Evolutionary conservation across 169 alveolate genomes (phyloP).

Genomic region (Eimeria praecox): DNA sequence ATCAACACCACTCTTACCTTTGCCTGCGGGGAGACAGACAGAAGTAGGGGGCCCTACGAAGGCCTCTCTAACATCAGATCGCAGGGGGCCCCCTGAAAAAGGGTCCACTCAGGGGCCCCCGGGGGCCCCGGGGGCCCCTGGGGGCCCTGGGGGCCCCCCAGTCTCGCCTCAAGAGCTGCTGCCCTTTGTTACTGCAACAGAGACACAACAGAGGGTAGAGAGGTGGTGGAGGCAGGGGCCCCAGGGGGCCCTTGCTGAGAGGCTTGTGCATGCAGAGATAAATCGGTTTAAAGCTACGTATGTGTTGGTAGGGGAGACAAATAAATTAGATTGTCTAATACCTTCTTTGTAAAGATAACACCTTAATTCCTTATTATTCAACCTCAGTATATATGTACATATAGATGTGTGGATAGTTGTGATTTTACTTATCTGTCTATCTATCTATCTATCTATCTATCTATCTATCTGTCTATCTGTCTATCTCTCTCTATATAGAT

Average conservation of each 20-base stretch:
- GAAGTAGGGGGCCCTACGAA: background rate
- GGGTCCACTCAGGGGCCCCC: conserved; percentile 29
- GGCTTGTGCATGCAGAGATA: conserved; percentile 35
- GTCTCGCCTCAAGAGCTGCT: background rate
- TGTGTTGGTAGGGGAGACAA: background rate
- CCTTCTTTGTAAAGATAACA: too few relatives aligned
- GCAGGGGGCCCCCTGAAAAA: background rate
- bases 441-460: too few relatives aligned
- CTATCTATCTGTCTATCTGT: too few relatives aligned
- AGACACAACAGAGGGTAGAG: conserved; percentile 37
- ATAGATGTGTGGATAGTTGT: too few relatives aligned
- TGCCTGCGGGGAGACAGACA: conserved; percentile 3
- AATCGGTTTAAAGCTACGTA: background rate
- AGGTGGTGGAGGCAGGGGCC: conserved; percentile 39
- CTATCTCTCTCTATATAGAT: too few relatives aligned
- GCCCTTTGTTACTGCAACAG: conserved; percentile 18
- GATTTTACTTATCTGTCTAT: too few relatives aligned
- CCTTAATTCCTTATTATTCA: too few relatives aligned
- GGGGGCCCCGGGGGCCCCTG: conserved; percentile 22
- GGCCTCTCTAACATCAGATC: background rate
- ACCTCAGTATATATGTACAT: too few relatives aligned
- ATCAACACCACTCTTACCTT: conserved; percentile 8
- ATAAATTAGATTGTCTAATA: background rate
- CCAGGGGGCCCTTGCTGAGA: conserved; percentile 48
- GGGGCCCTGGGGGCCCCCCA: background rate